Percentiles rank a stretch among this genome's conserved stretches.
Conservation (phyloP, 768 basidiomycete species). For the Lactarius hengduanensis region DNA sequence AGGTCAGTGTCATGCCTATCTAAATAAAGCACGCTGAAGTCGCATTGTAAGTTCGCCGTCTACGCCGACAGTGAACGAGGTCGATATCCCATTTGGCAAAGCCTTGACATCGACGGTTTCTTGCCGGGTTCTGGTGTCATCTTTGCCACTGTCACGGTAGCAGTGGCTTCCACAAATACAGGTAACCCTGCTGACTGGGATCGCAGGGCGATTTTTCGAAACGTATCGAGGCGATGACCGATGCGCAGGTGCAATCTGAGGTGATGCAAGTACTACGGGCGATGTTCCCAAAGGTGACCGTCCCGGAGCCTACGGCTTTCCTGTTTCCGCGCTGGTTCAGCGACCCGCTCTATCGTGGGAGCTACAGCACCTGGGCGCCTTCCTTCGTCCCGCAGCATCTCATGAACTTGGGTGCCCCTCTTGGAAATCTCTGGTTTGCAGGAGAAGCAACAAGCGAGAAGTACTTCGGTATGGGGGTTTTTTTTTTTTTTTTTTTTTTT, state of each 20-base stretch:
- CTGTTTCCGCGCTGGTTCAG: conserved; percentile 50
- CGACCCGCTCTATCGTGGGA: conserved; percentile 52
- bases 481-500: neutral
- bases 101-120: conserved; percentile 53
- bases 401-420: conserved; percentile 51
- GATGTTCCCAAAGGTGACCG: conserved; percentile 53
- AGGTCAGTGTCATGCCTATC: neutral
- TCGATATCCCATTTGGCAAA: conserved; percentile 65
- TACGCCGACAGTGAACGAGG: conserved; percentile 23
- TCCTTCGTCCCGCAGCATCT: conserved; percentile 51
- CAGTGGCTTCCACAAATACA: conserved; percentile 32
- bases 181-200: neutral
- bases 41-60: conserved; percentile 9
- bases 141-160: conserved; percentile 49
- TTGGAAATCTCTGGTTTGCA: conserved; percentile 56
- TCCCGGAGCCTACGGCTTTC: conserved; percentile 52
- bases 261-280: conserved; percentile 50
- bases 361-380: conserved; percentile 65
- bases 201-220: conserved; percentile 55
- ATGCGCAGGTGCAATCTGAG: conserved; percentile 48
- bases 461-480: conserved; percentile 46
- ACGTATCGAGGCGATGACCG: conserved; percentile 53
- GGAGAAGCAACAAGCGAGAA: conserved; percentile 56
- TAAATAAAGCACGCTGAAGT: neutral
- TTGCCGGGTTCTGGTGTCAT: conserved; percentile 58